phyloP scores from a whole-genome alignment of 2,329 filamentous ascomycete species.

The Ceratocystis harringtonii region DNA sequence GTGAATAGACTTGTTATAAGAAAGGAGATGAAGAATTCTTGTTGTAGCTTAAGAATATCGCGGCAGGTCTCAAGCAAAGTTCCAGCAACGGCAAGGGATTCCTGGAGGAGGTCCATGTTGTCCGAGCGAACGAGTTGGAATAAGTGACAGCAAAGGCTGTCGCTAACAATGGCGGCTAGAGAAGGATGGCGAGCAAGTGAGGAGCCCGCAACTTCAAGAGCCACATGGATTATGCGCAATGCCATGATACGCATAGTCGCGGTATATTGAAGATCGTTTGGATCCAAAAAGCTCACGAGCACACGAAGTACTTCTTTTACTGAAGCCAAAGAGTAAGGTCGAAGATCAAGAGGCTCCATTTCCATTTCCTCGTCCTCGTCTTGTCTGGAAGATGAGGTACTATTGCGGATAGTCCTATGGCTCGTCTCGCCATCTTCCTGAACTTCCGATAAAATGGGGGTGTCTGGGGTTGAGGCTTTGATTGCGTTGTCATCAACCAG shows the following conservation, averaged over 20 bases:
- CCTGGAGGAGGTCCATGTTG: constrained; percentile 86
- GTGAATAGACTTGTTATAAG: constrained; percentile 87
- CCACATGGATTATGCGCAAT: constrained; percentile 89
- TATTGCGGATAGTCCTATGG: not conserved
- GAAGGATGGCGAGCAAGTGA: constrained; percentile 88
- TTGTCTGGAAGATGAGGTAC: not conserved
- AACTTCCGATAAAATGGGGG: too few relatives aligned
- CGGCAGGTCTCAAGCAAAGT: constrained; percentile 85
- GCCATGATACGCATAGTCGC: constrained; percentile 97
- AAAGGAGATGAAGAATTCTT: constrained; percentile 91
- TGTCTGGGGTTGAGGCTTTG: not conserved
- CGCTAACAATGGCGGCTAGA: constrained; percentile 73
- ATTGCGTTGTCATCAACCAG: not conserved
- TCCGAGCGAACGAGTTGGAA: constrained; percentile 95
- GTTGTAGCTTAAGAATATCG: constrained; percentile 81
- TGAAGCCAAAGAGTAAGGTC: constrained; percentile 84
- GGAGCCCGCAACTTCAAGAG: constrained; percentile 86
- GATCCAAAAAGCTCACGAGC: constrained; percentile 82
- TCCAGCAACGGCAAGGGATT: constrained; percentile 80
- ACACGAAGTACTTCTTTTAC: constrained; percentile 91
- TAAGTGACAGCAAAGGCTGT: constrained; percentile 81
- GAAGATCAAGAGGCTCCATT: constrained; percentile 43
- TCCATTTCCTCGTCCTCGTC: constrained; percentile 19
- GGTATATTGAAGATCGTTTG: constrained; percentile 80
- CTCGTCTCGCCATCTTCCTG: too few relatives aligned